Evolutionary conservation across 2,329 filamentous ascomycete species (phyloP).

Genomic region (Xylariaceae sp.): DNA sequence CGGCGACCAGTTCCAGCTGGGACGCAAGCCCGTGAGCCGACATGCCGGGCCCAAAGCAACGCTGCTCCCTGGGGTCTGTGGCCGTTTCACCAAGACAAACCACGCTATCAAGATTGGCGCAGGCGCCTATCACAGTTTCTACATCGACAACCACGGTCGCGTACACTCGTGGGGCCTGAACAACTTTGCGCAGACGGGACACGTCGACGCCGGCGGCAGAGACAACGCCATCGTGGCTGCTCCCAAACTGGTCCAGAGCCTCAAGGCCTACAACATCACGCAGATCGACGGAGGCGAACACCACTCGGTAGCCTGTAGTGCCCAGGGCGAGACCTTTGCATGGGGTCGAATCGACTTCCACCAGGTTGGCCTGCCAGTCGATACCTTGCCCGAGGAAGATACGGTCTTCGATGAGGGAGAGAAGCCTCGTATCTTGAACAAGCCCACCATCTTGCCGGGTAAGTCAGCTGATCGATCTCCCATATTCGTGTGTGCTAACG

Average conservation of each 20-base stretch:
- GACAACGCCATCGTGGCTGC: conserved; percentile 26
- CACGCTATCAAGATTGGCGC: conserved; percentile 48
- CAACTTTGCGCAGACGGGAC: conserved; percentile 62
- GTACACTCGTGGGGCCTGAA: conserved; percentile 70
- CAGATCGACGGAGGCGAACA: conserved; percentile 65
- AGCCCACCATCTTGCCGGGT: background rate
- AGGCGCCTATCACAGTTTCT: conserved; percentile 65
- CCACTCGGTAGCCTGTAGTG: conserved; percentile 48
- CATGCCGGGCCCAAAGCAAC: background rate
- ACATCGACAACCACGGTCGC: conserved; percentile 56
- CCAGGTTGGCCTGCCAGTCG: conserved; percentile 44
- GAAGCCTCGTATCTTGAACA: conserved; percentile 60
- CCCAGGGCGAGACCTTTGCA: conserved; percentile 33
- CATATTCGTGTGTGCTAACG: conserved; percentile 51
- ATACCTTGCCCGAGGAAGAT: conserved; percentile 28
- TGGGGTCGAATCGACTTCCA: conserved; percentile 40
- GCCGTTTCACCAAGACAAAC: conserved; percentile 37
- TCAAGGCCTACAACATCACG: conserved; percentile 53
- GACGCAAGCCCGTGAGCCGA: conserved; percentile 46
- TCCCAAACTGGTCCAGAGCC: conserved; percentile 66
- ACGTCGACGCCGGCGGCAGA: conserved; percentile 51
- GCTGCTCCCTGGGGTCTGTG: background rate
- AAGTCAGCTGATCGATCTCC: background rate
- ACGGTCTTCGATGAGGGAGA: conserved; percentile 55
- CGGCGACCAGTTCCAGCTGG: conserved; percentile 67